Percentiles rank a stretch among this genome's conserved stretches.
Evolutionary conservation across 1,139 yeast species (phyloP).

Genomic region (Saccharomyces hybrid): DNA sequence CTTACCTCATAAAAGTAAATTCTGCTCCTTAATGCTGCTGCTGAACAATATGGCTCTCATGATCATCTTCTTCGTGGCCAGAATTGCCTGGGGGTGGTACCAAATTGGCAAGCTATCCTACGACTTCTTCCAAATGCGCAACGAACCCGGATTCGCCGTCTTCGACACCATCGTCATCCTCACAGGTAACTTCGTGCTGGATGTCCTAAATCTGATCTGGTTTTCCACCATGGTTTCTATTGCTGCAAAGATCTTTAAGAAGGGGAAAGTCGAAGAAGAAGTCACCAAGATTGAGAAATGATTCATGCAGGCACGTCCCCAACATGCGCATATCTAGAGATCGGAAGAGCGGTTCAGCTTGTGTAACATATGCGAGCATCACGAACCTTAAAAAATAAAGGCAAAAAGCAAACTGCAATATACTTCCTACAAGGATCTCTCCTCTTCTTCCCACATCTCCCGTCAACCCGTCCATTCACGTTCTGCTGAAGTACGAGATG

Average conservation of each 20-base stretch:
- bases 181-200: constrained; percentile 54
- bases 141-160: constrained; percentile 38
- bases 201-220: constrained; percentile 66
- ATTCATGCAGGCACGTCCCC: not conserved
- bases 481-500: too few species aligned
- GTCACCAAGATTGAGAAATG: not conserved
- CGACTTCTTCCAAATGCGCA: constrained; percentile 41
- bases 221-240: constrained; percentile 75
- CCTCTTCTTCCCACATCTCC: too few species aligned
- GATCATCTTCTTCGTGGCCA: constrained; percentile 59
- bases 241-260: constrained; percentile 41
- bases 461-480: too few species aligned
- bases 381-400: constrained; percentile 8
- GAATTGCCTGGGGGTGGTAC: constrained; percentile 86
- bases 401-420: constrained; percentile 3
- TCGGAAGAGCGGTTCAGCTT: too few species aligned
- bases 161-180: constrained; percentile 46
- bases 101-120: constrained; percentile 48
- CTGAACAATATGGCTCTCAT: constrained; percentile 68
- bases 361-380: constrained; percentile 1
- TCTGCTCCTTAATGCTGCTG: constrained; percentile 44
- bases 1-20: constrained; percentile 35
- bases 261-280: not conserved
- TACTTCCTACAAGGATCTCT: too few species aligned
- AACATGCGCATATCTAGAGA: not conserved